Base-by-base conservation (phyloP, 2,329 filamentous ascomycete species). In the Cladophialophora carrionii region DNA sequence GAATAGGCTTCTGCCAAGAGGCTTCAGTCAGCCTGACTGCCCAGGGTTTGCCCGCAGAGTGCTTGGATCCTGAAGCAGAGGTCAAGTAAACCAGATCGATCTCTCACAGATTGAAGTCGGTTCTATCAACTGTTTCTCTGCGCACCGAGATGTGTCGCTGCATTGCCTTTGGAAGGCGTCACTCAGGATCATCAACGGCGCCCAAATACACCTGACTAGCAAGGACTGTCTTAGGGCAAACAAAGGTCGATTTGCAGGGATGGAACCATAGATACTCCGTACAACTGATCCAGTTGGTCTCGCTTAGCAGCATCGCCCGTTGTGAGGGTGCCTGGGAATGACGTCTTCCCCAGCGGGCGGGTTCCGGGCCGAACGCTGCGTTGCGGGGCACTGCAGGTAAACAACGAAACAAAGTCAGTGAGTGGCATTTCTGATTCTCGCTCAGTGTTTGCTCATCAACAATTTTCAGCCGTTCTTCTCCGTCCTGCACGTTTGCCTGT, bases 401-500 rank as follows among this genome's bases (percentile, higher is more conserved):
- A 20, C n/a, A 24, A 2, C 10, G 24, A 54, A 54, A 54, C 26
- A 54, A 54, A 54, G 8, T 54, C 20, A 51, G 48, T 54, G 10
- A 51, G 48, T 54, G 14, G 29, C 52, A 4, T 52, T 29, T 24
- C 14, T 29, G n/a, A n/a, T 41, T 51, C 48, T 10, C 20, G 10
- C 20, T 29, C 20, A 6, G 22, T 54, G 52, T 32, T 54, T 34
- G 26, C 12, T 54, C 26, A 54, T 12, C 51, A 17, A 54, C 10
- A 24, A 34, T n/a, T 7, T 4, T 52, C 48, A 26, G 52, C 26
- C 14, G 9, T 31, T 14, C 24, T 51, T 29, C 48, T 51, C 8
- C 31, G 52, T 54, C 26, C 52, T n/a, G 52, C 29, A 20, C 14
- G 52, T 54, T 34, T 54, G 34, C 37, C 34, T 57, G 54, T 57